phyloP scores from a whole-genome alignment of 495 filamentous ascomycete genomes.

The Talaromyces proteolyticus region DNA sequence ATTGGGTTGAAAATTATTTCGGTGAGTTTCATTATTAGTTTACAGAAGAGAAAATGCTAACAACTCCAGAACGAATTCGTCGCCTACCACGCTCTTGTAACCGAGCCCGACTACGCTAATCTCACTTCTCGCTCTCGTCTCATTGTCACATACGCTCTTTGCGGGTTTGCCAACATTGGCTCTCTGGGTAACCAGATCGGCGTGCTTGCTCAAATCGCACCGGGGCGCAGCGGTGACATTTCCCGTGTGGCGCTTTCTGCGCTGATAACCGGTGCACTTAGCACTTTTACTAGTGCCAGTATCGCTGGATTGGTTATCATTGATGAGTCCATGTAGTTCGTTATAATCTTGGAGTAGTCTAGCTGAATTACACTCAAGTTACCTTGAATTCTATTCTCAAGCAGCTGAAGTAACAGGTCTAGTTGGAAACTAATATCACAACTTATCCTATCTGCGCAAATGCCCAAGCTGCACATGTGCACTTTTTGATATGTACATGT shows the following conservation, averaged over 20 bases:
- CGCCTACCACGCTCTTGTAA: slow-evolving; percentile 49
- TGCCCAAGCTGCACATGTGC: too few relatives aligned
- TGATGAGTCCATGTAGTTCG: slow-evolving; percentile 38
- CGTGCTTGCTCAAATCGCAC: slow-evolving; percentile 75
- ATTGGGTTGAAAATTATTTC: slow-evolving; percentile 81
- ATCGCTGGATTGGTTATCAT: slow-evolving; percentile 71
- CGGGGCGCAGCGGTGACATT: slow-evolving; percentile 66
- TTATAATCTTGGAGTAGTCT: too few relatives aligned
- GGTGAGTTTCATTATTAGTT: slow-evolving; percentile 24
- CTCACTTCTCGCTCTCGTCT: slow-evolving; percentile 65
- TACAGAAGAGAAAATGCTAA: not conserved
- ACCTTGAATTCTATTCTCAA: too few relatives aligned
- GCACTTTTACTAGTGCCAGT: slow-evolving; percentile 73
- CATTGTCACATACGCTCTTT: slow-evolving; percentile 66
- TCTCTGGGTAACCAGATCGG: slow-evolving; percentile 84
- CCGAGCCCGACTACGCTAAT: slow-evolving; percentile 32
- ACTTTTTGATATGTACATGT: too few relatives aligned
- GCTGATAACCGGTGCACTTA: slow-evolving; percentile 69
- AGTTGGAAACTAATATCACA: too few relatives aligned
- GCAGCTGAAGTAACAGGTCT: too few relatives aligned
- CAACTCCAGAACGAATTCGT: slow-evolving; percentile 55
- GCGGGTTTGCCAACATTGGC: slow-evolving; percentile 76
- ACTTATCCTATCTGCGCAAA: too few relatives aligned
- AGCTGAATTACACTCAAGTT: too few relatives aligned
- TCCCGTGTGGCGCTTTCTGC: slow-evolving; percentile 70